Conservation (phyloP, 768 basidiomycete species). For the Rhodosporidiobolus sp. region DNA sequence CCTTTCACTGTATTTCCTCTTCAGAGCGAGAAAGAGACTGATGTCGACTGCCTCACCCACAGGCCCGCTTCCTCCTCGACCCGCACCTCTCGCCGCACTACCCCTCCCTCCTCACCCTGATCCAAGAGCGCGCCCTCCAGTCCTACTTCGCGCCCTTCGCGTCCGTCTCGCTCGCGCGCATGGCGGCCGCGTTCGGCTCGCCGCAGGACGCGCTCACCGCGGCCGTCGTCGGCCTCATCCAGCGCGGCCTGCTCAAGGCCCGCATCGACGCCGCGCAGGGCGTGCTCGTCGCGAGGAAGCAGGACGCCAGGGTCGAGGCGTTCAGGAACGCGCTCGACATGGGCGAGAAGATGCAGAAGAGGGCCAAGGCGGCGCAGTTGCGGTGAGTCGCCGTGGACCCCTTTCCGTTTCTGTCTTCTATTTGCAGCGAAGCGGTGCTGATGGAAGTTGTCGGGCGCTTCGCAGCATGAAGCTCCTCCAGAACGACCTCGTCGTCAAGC, state of each 20-base stretch:
- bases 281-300: slow-evolving; percentile 16
- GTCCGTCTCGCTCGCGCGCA: slow-evolving; percentile 74
- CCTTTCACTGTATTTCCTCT: not conserved
- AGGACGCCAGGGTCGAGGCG: slow-evolving; percentile 61
- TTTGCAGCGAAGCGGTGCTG: slow-evolving; percentile 55
- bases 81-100: slow-evolving; percentile 73
- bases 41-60: not conserved
- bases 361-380: slow-evolving; percentile 53
- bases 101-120: slow-evolving; percentile 60
- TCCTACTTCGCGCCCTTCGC: slow-evolving; percentile 89
- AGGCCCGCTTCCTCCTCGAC: slow-evolving; percentile 54
- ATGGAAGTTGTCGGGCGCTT: not conserved
- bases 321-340: slow-evolving; percentile 72
- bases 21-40: not conserved
- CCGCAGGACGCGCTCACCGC: slow-evolving; percentile 65
- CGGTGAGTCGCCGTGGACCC: slow-evolving; percentile 8
- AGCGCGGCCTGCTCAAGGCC: slow-evolving; percentile 65
- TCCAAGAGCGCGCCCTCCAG: slow-evolving; percentile 73
- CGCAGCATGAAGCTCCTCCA: slow-evolving; percentile 61
- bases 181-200: slow-evolving; percentile 85
- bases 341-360: slow-evolving; percentile 66
- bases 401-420: slow-evolving; percentile 66
- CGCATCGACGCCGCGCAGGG: slow-evolving; percentile 24
- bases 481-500: slow-evolving; percentile 53
- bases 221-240: slow-evolving; percentile 73